Conservation (phyloP, 345 rosid genomes). For the Lagerstroemia speciosa region DNA sequence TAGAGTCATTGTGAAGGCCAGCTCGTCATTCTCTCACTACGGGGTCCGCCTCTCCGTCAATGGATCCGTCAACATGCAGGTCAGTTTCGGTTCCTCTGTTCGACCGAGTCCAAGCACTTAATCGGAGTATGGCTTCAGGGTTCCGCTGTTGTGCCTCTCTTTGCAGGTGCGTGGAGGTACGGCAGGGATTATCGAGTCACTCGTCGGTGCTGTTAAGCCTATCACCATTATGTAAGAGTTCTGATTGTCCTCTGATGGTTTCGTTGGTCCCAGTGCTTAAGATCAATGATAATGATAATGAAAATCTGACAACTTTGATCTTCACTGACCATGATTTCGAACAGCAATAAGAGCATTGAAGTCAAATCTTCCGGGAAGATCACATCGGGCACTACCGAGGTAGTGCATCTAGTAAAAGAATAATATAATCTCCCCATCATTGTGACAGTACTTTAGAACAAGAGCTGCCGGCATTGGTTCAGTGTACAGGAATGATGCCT, state of each 20-base stretch:
- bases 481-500: background rate
- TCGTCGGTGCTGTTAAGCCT: constrained; percentile 76
- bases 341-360: constrained; percentile 58
- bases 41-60: constrained; percentile 55
- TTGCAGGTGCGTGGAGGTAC: constrained; percentile 80
- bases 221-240: constrained; percentile 47
- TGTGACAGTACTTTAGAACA: background rate
- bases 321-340: constrained; percentile 1
- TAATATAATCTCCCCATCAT: background rate
- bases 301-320: constrained; percentile 2
- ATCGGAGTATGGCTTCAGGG: background rate
- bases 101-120: background rate
- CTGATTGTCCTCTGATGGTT: background rate
- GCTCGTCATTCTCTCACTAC: constrained; percentile 63
- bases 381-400: constrained; percentile 82
- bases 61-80: constrained; percentile 80
- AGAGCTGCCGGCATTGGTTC: background rate
- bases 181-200: constrained; percentile 75
- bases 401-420: constrained; percentile 15
- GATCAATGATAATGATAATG: background rate
- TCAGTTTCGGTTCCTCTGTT: constrained; percentile 11
- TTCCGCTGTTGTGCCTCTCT: constrained; percentile 3
- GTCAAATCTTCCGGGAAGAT: constrained; percentile 61
- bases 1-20: constrained; percentile 55
- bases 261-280: background rate